Conservation (phyloP, 805 yeast genomes). For the Candida boidinii region DNA sequence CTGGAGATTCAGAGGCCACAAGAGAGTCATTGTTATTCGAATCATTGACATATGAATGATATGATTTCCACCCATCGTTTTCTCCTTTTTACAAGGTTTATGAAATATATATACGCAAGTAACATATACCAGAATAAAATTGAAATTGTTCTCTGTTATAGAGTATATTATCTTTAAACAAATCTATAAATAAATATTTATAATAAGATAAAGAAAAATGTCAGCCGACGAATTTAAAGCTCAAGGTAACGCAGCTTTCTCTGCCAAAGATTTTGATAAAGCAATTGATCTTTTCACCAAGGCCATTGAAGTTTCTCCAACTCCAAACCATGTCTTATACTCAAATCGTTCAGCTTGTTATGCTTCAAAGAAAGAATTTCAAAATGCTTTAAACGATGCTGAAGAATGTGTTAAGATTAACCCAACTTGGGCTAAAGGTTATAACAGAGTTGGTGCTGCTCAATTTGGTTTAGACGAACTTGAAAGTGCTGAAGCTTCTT, state of each 20-base stretch:
- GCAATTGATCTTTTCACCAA: conserved; percentile 78
- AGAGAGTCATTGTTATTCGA: no score
- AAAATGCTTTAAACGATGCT: conserved; percentile 77
- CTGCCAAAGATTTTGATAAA: conserved; percentile 71
- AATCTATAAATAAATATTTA: no score
- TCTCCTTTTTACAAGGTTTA: no score
- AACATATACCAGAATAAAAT: no score
- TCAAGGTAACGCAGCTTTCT: conserved; percentile 88
- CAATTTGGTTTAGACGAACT: conserved; percentile 76
- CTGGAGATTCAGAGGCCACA: no score
- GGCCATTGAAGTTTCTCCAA: conserved; percentile 76
- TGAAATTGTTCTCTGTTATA: no score
- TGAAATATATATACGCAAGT: no score
- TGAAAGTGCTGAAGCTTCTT: conserved; percentile 64
- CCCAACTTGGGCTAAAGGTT: conserved; percentile 92
- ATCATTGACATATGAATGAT: no score
- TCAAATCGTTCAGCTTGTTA: conserved; percentile 92
- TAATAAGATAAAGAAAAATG: no score
- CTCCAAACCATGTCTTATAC: conserved; percentile 86
- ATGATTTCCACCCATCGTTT: no score
- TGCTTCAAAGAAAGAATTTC: conserved; percentile 69
- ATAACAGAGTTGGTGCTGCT: conserved; percentile 90
- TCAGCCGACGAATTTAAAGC: conserved; percentile 77
- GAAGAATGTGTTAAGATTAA: conserved; percentile 72
- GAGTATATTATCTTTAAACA: no score